A percentile compares a stretch with the other conserved stretches of the same genome.
Evolutionary conservation across 148 eudicot genomes (phyloP).

Genomic region (Gaultheria prostrata): DNA sequence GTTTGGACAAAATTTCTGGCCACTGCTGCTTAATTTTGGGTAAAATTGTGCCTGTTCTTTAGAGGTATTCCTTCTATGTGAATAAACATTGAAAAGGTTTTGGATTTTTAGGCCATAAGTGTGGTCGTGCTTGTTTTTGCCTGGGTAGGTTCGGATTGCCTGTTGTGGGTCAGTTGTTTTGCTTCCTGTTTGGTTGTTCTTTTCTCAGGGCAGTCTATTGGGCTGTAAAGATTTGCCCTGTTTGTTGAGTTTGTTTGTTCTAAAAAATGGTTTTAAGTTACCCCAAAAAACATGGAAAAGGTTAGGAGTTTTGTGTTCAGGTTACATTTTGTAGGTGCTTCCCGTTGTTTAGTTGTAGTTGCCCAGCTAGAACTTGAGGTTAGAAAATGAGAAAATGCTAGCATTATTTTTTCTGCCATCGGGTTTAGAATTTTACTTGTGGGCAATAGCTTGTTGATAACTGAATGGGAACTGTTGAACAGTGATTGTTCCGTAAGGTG

Average conservation of each 20-base stretch:
- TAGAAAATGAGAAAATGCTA: too few species aligned
- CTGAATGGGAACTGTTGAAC: not conserved
- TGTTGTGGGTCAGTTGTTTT: too few species aligned
- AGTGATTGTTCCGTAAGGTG: not conserved
- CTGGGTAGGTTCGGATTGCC: too few species aligned
- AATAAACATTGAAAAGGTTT: too few species aligned
- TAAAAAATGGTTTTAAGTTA: too few species aligned
- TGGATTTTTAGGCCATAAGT: too few species aligned
- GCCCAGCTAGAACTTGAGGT: not conserved
- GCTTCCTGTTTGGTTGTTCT: too few species aligned
- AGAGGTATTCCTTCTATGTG: not conserved
- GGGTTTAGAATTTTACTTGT: not conserved
- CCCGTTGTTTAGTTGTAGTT: not conserved
- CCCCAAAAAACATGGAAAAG: not conserved
- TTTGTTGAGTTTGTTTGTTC: too few species aligned
- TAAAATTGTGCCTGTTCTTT: not conserved
- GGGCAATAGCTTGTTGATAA: not conserved
- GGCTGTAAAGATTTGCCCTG: too few species aligned
- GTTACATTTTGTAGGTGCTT: slow-evolving; percentile 3
- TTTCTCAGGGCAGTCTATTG: too few species aligned
- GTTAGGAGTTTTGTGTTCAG: not conserved
- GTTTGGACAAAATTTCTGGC: not conserved
- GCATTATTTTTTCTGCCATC: not conserved
- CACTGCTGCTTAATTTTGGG: slow-evolving; percentile 1
- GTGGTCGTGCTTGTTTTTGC: too few species aligned